Base-by-base conservation (phyloP, 345 rosid species). In the Atalantia buxifolia region DNA sequence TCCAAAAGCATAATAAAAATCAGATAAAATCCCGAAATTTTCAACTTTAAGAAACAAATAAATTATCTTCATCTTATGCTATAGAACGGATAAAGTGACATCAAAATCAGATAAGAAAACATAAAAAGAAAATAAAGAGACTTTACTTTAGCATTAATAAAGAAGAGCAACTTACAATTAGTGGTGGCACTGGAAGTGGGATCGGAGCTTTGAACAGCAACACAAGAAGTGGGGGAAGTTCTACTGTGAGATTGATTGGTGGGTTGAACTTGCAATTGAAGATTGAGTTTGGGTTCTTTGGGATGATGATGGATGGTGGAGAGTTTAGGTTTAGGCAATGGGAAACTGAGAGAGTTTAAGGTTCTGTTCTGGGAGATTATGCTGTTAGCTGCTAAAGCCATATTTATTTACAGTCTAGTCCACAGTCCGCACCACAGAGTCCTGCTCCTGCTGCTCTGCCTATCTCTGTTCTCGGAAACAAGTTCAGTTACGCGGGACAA, bases 381-480 rank as follows among this genome's bases (percentile, higher is more conserved):
- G 56, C 74, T 69, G 77, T 81, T 83, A 55, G 85, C 80, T 62
- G 88, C 71, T 24, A 83, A 66, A 5, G 87, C 88, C 81, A 88
- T 81, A 88, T 79, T 56, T 75, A 66, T 48, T 33, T 8, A 24
- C 62, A 59, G 5, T 24, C 62, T 10, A 38, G 42, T 38, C 9
- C 42, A 19, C 60, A 21, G 60, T 19, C 22, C 53, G 59, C 40
- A 40, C 50, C 50, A 4, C 0, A 45, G 50, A 4, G 18, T 45
- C 50, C 50, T 13, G 18, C 50, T 13, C 50, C 50, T 13, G 18
- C 50, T 1, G 27, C 8, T 10, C 24, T 4, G 64, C 56, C 48
- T 75, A 31, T 59, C 75, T 14, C 74, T 59, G 50, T 4, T 24
- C 16, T 56, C 22, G 24, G 60, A n/a, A 14, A 19, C 31, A 2